These are phyloP conservation scores for Nicotiana benthamiana DNA, from an alignment of 257 asterid genomes.

Conservation along the genomic window DNA sequence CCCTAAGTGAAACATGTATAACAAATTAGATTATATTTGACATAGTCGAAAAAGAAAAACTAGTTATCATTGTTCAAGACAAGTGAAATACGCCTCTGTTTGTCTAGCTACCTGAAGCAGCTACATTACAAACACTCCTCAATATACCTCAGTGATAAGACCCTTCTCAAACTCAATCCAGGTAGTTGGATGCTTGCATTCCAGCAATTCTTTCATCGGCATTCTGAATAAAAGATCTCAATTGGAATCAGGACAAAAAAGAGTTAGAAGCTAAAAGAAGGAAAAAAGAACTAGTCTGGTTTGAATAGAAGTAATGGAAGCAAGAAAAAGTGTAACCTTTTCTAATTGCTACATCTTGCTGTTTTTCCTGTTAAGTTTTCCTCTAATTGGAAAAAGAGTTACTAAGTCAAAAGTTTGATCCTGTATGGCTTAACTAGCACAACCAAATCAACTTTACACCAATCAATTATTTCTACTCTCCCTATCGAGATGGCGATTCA, in stretches of 20 bases:
- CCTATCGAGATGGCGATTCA: too few species aligned
- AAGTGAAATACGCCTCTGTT: neutral
- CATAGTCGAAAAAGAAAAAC: neutral
- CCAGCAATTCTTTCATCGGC: conserved; percentile 81
- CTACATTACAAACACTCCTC: neutral
- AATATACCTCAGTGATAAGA: conserved; percentile 66
- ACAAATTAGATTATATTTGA: neutral
- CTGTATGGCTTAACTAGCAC: too few species aligned
- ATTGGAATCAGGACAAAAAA: conserved; percentile 4
- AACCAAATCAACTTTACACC: too few species aligned
- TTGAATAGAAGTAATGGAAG: too few species aligned
- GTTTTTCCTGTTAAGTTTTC: too few species aligned
- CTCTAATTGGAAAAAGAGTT: too few species aligned
- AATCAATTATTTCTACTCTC: too few species aligned
- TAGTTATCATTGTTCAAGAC: neutral
- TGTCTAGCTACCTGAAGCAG: conserved; percentile 7
- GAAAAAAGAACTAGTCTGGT: neutral
- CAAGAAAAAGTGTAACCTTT: too few species aligned
- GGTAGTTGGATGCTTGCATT: conserved; percentile 86
- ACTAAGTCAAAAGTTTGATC: too few species aligned
- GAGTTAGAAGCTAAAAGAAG: neutral
- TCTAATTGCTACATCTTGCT: too few species aligned
- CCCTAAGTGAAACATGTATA: neutral
- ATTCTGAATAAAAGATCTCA: conserved; percentile 48
- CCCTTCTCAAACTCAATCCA: conserved; percentile 95